Percentiles rank a stretch among this genome's conserved stretches.
Conservation (phyloP, 2,329 filamentous ascomycete species). For the Amauroascus niger region DNA sequence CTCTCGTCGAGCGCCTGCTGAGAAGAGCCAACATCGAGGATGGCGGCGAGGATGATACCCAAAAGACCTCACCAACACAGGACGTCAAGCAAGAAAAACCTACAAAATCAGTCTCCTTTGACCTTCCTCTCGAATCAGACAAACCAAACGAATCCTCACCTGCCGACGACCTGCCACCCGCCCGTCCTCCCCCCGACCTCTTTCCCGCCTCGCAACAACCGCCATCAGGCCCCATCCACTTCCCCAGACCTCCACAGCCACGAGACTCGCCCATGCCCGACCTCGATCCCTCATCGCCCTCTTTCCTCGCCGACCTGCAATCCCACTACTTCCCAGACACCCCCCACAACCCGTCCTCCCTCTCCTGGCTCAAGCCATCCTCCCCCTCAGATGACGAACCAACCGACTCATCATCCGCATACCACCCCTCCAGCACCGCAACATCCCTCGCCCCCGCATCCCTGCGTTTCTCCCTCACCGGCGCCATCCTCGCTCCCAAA, state of each 20-base stretch:
- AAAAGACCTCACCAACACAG: not conserved
- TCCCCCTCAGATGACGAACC: constrained; percentile 45
- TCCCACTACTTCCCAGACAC: constrained; percentile 88
- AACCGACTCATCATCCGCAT: constrained; percentile 58
- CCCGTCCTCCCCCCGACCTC: constrained; percentile 30
- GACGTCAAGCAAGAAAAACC: not conserved
- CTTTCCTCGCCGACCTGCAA: constrained; percentile 78
- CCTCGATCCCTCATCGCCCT: constrained; percentile 70
- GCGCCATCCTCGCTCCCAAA: constrained; percentile 66
- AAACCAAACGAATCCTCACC: constrained; percentile 11
- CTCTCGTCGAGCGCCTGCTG: constrained; percentile 66
- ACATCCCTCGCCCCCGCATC: constrained; percentile 57
- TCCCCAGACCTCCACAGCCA: constrained; percentile 36
- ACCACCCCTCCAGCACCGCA: constrained; percentile 65
- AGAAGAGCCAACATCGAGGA: constrained; percentile 68
- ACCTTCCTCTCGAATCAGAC: constrained; percentile 7
- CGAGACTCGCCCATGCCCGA: constrained; percentile 49
- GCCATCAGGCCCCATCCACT: constrained; percentile 32
- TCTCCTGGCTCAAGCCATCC: constrained; percentile 81
- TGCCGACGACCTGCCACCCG: constrained; percentile 30
- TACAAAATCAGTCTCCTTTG: constrained; percentile 26
- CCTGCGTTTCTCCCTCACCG: constrained; percentile 81
- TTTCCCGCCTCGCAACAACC: constrained; percentile 34
- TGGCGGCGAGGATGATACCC: not conserved
- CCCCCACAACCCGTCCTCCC: constrained; percentile 69